Conservation (phyloP, 2,329 filamentous ascomycete genomes). For the Fusarium praegraminearum region DNA sequence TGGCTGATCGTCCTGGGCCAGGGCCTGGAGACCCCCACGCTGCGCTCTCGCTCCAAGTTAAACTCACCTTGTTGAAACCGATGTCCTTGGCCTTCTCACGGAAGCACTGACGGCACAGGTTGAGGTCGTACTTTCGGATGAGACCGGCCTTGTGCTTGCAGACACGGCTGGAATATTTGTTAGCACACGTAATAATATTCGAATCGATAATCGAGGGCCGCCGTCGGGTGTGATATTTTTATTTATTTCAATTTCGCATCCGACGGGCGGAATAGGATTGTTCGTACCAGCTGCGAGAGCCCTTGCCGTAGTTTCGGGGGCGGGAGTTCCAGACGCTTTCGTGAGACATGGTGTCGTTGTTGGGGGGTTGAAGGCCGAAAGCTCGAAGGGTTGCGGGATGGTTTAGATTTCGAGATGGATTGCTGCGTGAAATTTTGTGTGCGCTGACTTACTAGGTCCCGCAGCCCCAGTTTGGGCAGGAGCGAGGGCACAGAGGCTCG, state of each 20-base stretch:
- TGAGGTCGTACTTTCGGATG: conserved; percentile 99
- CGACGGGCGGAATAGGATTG: conserved; percentile 6
- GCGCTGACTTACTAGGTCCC: conserved; percentile 50
- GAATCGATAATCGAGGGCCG: conserved; percentile 6
- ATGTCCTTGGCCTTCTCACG: conserved; percentile 79
- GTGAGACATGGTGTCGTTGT: conserved; percentile 71
- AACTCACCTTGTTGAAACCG: conserved; percentile 76
- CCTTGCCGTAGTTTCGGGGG: conserved; percentile 97
- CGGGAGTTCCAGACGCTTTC: conserved; percentile 99
- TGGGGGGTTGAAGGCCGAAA: conserved; percentile 49
- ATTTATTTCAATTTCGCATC: conserved; percentile 19
- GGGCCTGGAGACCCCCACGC: not conserved
- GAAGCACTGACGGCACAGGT: conserved; percentile 86
- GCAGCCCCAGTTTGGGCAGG: conserved; percentile 51
- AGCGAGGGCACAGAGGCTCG: conserved; percentile 21
- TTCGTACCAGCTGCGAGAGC: conserved; percentile 89
- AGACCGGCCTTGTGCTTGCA: conserved; percentile 97
- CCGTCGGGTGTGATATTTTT: conserved; percentile 3
- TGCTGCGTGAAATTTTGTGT: conserved; percentile 56
- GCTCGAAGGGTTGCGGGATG: conserved; percentile 48
- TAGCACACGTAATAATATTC: conserved; percentile 44
- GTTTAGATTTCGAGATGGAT: conserved; percentile 51
- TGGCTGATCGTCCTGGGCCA: not conserved
- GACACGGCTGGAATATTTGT: conserved; percentile 64
- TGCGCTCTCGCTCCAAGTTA: conserved; percentile 15